Percentiles rank a stretch among this genome's conserved stretches.
Evolutionary conservation across 768 basidiomycete species (phyloP).

Genomic region (Boletus rufocinnamomeus): DNA sequence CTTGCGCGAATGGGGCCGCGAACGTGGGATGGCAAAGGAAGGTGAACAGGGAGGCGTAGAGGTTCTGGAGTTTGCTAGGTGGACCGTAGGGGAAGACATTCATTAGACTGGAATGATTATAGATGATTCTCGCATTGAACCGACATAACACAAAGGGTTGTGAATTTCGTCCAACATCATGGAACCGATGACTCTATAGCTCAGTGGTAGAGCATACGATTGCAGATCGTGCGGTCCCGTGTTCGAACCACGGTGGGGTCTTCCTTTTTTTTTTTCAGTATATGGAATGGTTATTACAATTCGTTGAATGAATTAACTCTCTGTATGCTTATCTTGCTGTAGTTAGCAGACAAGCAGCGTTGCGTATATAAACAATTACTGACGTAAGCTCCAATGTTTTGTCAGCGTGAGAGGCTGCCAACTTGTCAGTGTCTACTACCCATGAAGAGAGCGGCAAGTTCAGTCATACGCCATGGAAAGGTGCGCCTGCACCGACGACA

Average conservation of each 20-base stretch:
- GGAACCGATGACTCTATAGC: conserved; percentile 30
- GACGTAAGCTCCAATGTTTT: conserved; percentile 6
- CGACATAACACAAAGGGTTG: background rate
- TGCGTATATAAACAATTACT: background rate
- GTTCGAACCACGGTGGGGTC: conserved; percentile 58
- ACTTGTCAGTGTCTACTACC: conserved; percentile 8
- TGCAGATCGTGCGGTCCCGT: conserved; percentile 60
- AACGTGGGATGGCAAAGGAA: conserved; percentile 44
- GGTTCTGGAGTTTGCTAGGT: conserved; percentile 58
- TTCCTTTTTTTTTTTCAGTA: conserved; percentile 26
- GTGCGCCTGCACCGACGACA: conserved; percentile 26
- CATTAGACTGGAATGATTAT: background rate
- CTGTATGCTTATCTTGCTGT: too few relatives aligned
- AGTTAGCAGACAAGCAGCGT: too few relatives aligned
- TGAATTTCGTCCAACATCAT: rapidly evolving
- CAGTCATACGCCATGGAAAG: conserved; percentile 41
- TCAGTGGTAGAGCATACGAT: conserved; percentile 61
- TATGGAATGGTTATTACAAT: too few relatives aligned
- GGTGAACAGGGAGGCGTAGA: conserved; percentile 36
- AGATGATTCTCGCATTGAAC: background rate
- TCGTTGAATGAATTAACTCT: too few relatives aligned
- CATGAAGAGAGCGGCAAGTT: conserved; percentile 44
- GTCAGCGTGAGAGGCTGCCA: background rate
- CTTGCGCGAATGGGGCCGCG: conserved; percentile 55
- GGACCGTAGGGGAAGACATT: conserved; percentile 57